Percentiles rank a stretch among this genome's conserved stretches.
Conservation (phyloP, 202 grass and related monocot species). For the Schoenoplectus triqueter region DNA sequence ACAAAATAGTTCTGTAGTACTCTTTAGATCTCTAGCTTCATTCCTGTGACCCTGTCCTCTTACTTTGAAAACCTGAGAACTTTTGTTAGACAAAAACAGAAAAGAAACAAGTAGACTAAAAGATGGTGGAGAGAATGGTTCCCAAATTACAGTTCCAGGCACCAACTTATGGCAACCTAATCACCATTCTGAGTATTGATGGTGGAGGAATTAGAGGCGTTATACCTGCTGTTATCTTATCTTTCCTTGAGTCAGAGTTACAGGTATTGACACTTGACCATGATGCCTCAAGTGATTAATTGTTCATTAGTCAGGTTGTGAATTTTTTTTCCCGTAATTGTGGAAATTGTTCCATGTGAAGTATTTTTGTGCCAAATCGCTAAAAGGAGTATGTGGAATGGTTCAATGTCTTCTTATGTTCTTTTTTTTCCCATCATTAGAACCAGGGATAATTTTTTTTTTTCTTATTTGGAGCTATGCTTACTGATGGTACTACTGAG, state of each 20-base stretch:
- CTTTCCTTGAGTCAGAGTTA: constrained; percentile 79
- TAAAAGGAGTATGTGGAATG: background rate
- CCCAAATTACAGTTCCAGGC: constrained; percentile 54
- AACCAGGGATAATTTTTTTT: background rate
- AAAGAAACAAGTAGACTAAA: constrained; percentile 37
- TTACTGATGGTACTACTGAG: background rate
- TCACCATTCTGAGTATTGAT: constrained; percentile 80
- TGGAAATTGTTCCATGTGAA: background rate
- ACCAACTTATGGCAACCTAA: constrained; percentile 80
- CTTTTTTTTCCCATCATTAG: background rate
- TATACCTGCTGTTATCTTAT: constrained; percentile 72
- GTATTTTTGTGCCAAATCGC: background rate
- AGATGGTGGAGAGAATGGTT: constrained; percentile 42
- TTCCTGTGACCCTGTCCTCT: background rate
- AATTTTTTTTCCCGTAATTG: background rate
- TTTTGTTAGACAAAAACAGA: constrained; percentile 12
- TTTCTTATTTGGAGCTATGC: constrained; percentile 11
- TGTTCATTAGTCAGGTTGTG: background rate
- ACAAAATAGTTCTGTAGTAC: background rate
- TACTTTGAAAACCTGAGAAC: background rate
- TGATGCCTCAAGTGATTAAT: background rate
- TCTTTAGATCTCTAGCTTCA: constrained; percentile 6
- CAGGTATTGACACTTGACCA: constrained; percentile 56
- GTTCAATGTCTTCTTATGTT: background rate
- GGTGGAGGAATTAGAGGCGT: constrained; percentile 91